Evolutionary conservation across 1,139 yeast genomes (phyloP).

Genomic region (Pichia sp.): DNA sequence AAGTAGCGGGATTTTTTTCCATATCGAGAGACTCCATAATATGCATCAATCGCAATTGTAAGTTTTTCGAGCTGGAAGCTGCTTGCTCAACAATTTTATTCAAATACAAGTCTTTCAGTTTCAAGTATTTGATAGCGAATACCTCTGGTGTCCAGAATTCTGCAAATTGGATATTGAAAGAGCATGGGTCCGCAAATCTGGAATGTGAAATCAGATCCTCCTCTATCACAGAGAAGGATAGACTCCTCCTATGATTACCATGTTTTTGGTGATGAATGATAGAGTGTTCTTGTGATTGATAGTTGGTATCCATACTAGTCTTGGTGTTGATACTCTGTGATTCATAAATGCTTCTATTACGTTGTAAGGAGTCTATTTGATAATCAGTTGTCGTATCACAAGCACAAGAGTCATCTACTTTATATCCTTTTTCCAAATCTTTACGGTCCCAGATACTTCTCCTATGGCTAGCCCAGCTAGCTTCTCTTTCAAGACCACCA

Average conservation of each 20-base stretch:
- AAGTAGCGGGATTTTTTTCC: slow-evolving; percentile 5
- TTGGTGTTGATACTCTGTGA: slow-evolving; percentile 6
- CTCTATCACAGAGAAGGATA: slow-evolving; percentile 23
- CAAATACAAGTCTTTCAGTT: slow-evolving; percentile 17
- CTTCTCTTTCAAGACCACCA: slow-evolving; percentile 3
- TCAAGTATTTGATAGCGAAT: slow-evolving; percentile 22
- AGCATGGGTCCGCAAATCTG: slow-evolving; percentile 11
- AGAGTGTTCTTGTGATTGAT: background rate
- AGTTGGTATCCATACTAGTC: slow-evolving; percentile 2
- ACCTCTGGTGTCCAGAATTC: slow-evolving; percentile 20
- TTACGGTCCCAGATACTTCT: slow-evolving; percentile 3
- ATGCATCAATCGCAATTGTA: slow-evolving; percentile 1
- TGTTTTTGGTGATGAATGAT: slow-evolving; percentile 2
- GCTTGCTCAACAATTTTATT: slow-evolving; percentile 15
- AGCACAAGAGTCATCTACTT: too few relatives aligned
- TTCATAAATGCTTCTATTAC: slow-evolving; percentile 8
- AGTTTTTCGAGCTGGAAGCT: slow-evolving; percentile 6
- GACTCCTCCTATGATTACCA: slow-evolving; percentile 14
- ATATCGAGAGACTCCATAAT: background rate
- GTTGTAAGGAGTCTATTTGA: background rate
- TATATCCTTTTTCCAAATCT: background rate
- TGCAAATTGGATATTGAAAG: slow-evolving; percentile 5
- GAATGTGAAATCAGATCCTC: slow-evolving; percentile 10
- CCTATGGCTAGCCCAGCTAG: slow-evolving; percentile 6
- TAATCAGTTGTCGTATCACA: background rate